Evolutionary conservation across 1,284 basidiomycete genomes (phyloP), one percentile per base, ranked within the genome.

Genomic region (Cryptococcus neoformans): DNA sequence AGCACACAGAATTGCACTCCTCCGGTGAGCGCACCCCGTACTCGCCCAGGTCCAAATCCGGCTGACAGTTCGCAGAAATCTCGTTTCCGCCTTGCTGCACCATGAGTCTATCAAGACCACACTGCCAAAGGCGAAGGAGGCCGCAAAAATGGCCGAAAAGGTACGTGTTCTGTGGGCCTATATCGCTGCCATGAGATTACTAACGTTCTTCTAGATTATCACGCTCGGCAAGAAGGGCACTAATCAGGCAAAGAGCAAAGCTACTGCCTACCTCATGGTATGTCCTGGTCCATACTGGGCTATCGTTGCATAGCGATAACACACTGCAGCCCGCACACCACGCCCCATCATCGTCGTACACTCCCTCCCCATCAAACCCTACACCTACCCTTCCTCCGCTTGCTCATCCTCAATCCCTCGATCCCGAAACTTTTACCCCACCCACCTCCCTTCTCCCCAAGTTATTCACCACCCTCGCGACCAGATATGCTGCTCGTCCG

Each of bases 91-190:
- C 12, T 83, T 99, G 49, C 84, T 99, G 59, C 86, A 97, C 73
- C 93, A 99, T 79, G 92, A 98, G 74, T 88, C 92, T 71, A 95
- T 99, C 75, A 89, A 89, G 74, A 99, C 96, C 4, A 99, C 96
- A 0, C 80, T 97, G 35, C 89, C 96, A 21, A 99, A 99, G 78
- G 96, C 96, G 1, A 88, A 90, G 74, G 93, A 97, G 72, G 82
- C 93, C 4, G 90, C 91, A 9, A 21, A 91, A 63, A 80, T 96
- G 54, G 93, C 93, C 44, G 96, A 99, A 75, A 96, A 96, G 85
- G 91, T 91, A 62, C 56, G 72, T 41, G 7, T 8, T 40, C 11
- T 44, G 36, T 16, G 9, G 34, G 17, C 34, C 12, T 12, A 12
- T 34, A 46, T 16, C 34, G 28, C 17, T 45, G 36, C n/a, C 21